These are phyloP conservation scores for Paraconiothyrium sp. DNA, from an alignment of 2,329 filamentous ascomycete species.

Conservation along the genomic window DNA sequence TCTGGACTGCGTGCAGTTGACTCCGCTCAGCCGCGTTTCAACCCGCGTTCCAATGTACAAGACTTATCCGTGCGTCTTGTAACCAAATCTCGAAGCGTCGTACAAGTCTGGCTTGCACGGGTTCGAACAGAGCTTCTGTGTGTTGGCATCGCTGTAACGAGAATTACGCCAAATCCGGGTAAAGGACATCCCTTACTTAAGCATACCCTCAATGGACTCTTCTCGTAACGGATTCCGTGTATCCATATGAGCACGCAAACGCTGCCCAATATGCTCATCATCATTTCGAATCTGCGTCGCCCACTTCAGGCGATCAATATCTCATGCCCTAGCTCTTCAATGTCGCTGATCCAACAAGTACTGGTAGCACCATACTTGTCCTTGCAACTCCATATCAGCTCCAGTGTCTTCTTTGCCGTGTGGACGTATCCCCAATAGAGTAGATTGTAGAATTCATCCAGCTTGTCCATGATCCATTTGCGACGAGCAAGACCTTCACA, in stretches of 20 bases:
- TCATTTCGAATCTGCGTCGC: not conserved
- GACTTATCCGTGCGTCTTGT: too few species aligned
- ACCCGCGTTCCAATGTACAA: too few species aligned
- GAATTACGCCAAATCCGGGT: too few species aligned
- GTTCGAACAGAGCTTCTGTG: too few species aligned
- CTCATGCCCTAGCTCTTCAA: slow-evolving; percentile 43
- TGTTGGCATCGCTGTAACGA: too few species aligned
- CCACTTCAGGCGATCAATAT: slow-evolving; percentile 43
- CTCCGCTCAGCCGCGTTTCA: too few species aligned
- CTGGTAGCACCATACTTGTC: slow-evolving; percentile 37
- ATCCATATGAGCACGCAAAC: not conserved
- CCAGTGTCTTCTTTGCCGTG: slow-evolving; percentile 46
- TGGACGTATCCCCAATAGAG: slow-evolving; percentile 52
- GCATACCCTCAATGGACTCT: too few species aligned
- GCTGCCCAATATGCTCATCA: not conserved
- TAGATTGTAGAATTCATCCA: slow-evolving; percentile 44
- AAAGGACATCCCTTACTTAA: too few species aligned
- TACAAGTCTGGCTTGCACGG: too few species aligned
- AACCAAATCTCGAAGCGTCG: too few species aligned
- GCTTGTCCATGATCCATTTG: slow-evolving; percentile 62
- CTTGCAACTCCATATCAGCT: slow-evolving; percentile 46
- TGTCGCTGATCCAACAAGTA: slow-evolving; percentile 45
- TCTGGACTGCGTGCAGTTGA: too few species aligned
- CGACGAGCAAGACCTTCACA: slow-evolving; percentile 59
- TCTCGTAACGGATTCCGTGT: too few species aligned